Percentiles rank a stretch among this genome's conserved stretches.
phyloP scores from a whole-genome alignment of 495 filamentous ascomycete species.

The Xylaria sp. region DNA sequence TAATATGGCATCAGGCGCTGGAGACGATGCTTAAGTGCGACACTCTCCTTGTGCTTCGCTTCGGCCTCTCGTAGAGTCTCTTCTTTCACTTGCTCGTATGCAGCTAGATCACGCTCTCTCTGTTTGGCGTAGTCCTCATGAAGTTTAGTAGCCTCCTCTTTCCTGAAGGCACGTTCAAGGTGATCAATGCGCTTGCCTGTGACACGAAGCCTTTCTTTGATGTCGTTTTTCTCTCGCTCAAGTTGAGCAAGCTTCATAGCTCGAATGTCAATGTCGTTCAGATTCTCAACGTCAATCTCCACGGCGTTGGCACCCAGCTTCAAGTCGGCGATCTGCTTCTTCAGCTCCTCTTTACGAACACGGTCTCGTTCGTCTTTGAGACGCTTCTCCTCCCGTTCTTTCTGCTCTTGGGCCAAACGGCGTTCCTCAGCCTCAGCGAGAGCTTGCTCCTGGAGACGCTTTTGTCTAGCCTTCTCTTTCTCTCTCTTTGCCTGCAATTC shows the following conservation, averaged over 20 bases:
- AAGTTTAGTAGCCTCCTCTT: conserved; percentile 93
- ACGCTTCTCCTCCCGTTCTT: conserved; percentile 86
- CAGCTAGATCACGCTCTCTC: conserved; percentile 76
- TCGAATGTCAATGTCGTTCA: conserved; percentile 88
- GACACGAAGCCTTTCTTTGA: conserved; percentile 85
- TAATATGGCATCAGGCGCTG: conserved; percentile 80
- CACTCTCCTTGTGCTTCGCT: conserved; percentile 83
- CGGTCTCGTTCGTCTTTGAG: conserved; percentile 88
- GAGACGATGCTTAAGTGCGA: conserved; percentile 91
- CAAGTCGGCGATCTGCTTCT: conserved; percentile 94
- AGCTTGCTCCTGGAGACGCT: conserved; percentile 82
- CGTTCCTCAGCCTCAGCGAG: conserved; percentile 85
- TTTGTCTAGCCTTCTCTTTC: conserved; percentile 88
- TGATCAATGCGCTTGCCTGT: conserved; percentile 97
- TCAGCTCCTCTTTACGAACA: conserved; percentile 90
- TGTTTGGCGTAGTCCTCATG: conserved; percentile 85
- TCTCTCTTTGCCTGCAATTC: conserved; percentile 84
- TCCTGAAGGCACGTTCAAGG: conserved; percentile 93
- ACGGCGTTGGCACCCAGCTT: conserved; percentile 80
- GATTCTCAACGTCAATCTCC: conserved; percentile 76
- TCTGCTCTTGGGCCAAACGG: conserved; percentile 88
- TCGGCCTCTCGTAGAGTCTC: conserved; percentile 81
- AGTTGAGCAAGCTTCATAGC: conserved; percentile 93
- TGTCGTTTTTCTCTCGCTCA: conserved; percentile 95
- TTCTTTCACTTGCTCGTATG: conserved; percentile 78